A percentile compares a stretch with the other conserved stretches of the same genome.
phyloP scores from a whole-genome alignment of 2,329 filamentous ascomycete genomes.

The Colletotrichum limetticola region DNA sequence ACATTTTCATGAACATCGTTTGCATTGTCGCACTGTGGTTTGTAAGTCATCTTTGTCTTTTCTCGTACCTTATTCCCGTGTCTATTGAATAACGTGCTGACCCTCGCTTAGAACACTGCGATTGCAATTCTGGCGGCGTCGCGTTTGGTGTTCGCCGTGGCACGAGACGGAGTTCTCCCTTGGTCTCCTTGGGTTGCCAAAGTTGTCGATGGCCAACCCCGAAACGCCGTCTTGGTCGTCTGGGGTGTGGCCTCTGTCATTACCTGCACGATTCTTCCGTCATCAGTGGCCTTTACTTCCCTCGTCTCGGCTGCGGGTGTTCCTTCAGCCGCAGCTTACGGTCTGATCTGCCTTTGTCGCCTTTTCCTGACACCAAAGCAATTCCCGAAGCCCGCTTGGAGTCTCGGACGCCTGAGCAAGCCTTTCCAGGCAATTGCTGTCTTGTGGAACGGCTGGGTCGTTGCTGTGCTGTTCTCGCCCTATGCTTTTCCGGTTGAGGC shows the following conservation, averaged over 20 bases:
- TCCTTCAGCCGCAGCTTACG: conserved; percentile 62
- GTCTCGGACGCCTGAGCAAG: conserved; percentile 54
- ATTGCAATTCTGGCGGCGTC: conserved; percentile 69
- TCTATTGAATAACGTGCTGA: neutral
- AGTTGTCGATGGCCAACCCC: conserved; percentile 66
- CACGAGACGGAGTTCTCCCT: conserved; percentile 69
- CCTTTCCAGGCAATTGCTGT: conserved; percentile 59
- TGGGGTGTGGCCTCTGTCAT: conserved; percentile 64
- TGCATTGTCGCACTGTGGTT: conserved; percentile 62
- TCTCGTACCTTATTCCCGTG: fast-evolving
- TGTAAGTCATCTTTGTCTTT: conserved; percentile 46
- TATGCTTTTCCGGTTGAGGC: conserved; percentile 56
- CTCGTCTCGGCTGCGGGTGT: conserved; percentile 64
- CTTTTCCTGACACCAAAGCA: conserved; percentile 58
- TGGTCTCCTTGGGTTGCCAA: conserved; percentile 67
- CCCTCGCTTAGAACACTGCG: conserved; percentile 59
- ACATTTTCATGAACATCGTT: conserved; percentile 71
- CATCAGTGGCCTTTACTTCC: conserved; percentile 62
- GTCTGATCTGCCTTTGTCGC: conserved; percentile 60
- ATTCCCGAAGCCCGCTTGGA: conserved; percentile 59
- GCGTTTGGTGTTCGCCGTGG: conserved; percentile 71
- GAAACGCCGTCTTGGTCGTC: conserved; percentile 69
- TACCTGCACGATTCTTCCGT: conserved; percentile 69
- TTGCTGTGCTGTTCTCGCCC: conserved; percentile 58
- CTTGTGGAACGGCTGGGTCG: conserved; percentile 62